Evolutionary conservation across 768 basidiomycete species (phyloP).

Genomic region (Boletus rubescentipes): DNA sequence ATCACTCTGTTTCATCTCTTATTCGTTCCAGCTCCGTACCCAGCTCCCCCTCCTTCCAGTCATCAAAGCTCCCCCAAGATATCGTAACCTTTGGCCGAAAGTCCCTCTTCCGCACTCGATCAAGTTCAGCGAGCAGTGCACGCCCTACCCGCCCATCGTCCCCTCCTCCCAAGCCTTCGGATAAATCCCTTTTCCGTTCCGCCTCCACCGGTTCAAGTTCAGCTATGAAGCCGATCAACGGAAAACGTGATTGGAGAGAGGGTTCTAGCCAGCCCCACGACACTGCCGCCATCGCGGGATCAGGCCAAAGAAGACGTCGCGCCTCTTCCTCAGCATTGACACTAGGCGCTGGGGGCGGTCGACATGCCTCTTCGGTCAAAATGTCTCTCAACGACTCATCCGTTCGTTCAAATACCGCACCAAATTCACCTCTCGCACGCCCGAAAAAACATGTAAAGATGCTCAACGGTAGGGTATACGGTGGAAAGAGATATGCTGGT

Average conservation of each 20-base stretch:
- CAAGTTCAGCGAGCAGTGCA: conserved; percentile 11
- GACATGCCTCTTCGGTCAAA: conserved; percentile 21
- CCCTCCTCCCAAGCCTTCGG: conserved; percentile 13
- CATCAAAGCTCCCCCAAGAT: conserved; percentile 22
- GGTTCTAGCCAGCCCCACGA: not conserved
- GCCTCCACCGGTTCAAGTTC: conserved; percentile 20
- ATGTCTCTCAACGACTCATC: not conserved
- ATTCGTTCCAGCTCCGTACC: conserved; percentile 13
- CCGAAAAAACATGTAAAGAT: conserved; percentile 50
- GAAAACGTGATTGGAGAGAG: conserved; percentile 5
- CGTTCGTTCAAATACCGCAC: conserved; percentile 11
- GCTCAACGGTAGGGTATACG: conserved; percentile 88
- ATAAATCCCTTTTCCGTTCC: conserved; percentile 19
- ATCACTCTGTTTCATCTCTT: conserved; percentile 17
- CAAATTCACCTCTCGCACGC: not conserved
- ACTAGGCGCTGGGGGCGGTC: conserved; percentile 31
- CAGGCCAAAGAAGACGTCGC: conserved; percentile 17
- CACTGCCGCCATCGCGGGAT: not conserved
- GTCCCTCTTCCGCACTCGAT: conserved; percentile 30
- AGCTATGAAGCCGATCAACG: not conserved
- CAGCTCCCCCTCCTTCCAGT: conserved; percentile 9
- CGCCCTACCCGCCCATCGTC: conserved; percentile 7
- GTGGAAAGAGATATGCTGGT: conserved; percentile 40
- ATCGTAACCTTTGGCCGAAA: conserved; percentile 29
- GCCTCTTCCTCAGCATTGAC: conserved; percentile 21